Evolutionary conservation across 164 flowering plant species (phyloP), one percentile per base, ranked within the genome.

Genomic region (Stephania yunnanensis): DNA sequence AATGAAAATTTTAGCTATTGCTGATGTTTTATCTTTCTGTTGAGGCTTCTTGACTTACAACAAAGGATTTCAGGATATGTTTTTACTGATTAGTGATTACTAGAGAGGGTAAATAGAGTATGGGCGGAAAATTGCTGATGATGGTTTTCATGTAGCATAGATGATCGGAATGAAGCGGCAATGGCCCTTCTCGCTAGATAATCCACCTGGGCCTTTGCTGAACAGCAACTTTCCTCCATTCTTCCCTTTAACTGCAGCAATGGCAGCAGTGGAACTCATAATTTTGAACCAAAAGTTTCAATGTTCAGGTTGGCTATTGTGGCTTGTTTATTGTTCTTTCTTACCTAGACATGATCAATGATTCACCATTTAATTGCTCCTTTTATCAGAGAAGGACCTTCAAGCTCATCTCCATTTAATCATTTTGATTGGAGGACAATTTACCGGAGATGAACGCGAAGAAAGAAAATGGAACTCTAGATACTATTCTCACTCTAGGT

Each of bases 81-180:
- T 12, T n/a, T 72, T 20, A 12, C 7, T 74, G 10, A 8, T 67
- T 74, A 66, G 31, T 46, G 58, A 74, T 66, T 48, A 29, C 25
- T 25, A 25, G 25, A 67, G 46, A 66, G 7, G 52, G 42, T 48
- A 64, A 8, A 12, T 52, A 8, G n/a, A 31, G 68, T 25, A 52
- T 48, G 44, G 29, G n/a, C 42, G 70, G 69, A 70, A 52, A 64
- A 31, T 68, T 77, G 69, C 77, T 81, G 74, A 82, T 81, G 55
- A 73, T 82, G 76, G 66, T 67, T 81, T 83, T 78, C 68, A 72
- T 83, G 84, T 80, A 78, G 77, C 77, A 74, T 82, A 90, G 94
- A 82, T 83, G 82, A 83, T 81, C 78, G 89, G 96, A 82, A 72
- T 80, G 80, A 93, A 90, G 84, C 87, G 96, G 76, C 78, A 85